Evolutionary conservation across 192 early-diverging fungal genomes (phyloP), one percentile per base, ranked within the genome.

Genomic region (Gonapodya sp.): DNA sequence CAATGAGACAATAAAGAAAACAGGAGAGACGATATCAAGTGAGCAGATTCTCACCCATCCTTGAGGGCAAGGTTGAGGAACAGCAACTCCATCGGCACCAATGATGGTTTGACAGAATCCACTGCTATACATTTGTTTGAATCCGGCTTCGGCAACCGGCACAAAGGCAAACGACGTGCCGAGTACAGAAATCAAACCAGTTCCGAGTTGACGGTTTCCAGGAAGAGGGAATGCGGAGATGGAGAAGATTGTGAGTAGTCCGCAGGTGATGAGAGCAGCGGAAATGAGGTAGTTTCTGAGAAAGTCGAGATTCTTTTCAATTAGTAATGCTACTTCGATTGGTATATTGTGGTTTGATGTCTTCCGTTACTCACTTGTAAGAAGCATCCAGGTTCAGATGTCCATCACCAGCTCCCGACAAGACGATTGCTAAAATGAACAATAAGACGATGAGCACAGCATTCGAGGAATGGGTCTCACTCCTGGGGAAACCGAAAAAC

Each of bases 101-200:
- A 79, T 35, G 1, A 84, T 82, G 73, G 83, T 87, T 31, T 81
- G 72, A 35, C 87, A 85, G 72, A 73, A 81, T 35, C 85, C 79
- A 73, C 36, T 87, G n/a, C 79, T 31, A 46, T 88, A 87, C 86
- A 85, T 88, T 82, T 81, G 83, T 36, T 81, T 34, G 79, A 89
- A 84, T 0, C 85, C 87, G 24, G 86, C 81, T 34, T 89, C 82
- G 35, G 89, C 87, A 18, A 89, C 83, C 2, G 88, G 88, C 31
- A 89, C 79, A 35, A 83, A 86, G 73, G 89, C 86, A n/a, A 89
- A 89, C 1, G 82, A 80, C 31, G 89, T 89, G 0, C 89, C 89
- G 31, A 89, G 86, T 2, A 89, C 89, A 0, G 85, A 86, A 0
- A 89, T 73, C 33, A 89, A 79, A 32, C 89, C 88, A 32, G 88